A percentile compares a stretch with the other conserved stretches of the same genome.
phyloP scores from a whole-genome alignment of 225 moss, liverwort and hornwort genomes.

The Physcomitrium patens region DNA sequence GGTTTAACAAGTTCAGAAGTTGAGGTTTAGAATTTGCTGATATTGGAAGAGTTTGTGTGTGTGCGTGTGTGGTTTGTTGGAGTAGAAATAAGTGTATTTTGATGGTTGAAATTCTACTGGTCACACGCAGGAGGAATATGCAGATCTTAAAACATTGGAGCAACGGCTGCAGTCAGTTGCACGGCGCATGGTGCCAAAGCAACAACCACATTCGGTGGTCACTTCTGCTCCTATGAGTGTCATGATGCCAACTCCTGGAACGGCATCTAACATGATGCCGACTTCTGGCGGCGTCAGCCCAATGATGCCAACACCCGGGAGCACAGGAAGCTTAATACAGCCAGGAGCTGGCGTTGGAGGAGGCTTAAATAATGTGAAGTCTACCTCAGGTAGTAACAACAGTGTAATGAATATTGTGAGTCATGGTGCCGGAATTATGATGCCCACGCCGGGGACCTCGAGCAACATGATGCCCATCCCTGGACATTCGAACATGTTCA shows the following conservation, averaged over 20 bases:
- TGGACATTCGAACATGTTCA: slow-evolving; percentile 75
- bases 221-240: slow-evolving; percentile 64
- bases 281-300: slow-evolving; percentile 42
- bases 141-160: slow-evolving; percentile 80
- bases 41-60: slow-evolving; percentile 10
- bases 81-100: slow-evolving; percentile 20
- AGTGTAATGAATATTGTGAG: slow-evolving; percentile 53
- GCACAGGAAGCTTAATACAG: slow-evolving; percentile 45
- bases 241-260: slow-evolving; percentile 94
- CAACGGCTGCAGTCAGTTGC: slow-evolving; percentile 80
- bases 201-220: slow-evolving; percentile 50
- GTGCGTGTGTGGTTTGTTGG: not conserved
- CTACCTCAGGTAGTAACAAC: slow-evolving; percentile 63
- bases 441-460: slow-evolving; percentile 74
- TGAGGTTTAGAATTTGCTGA: slow-evolving; percentile 19
- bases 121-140: slow-evolving; percentile 82
- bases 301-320: slow-evolving; percentile 62
- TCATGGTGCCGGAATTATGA: slow-evolving; percentile 72
- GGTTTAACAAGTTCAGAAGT: not conserved
- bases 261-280: slow-evolving; percentile 70
- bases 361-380: slow-evolving; percentile 53
- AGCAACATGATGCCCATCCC: slow-evolving; percentile 76
- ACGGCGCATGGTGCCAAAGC: slow-evolving; percentile 72
- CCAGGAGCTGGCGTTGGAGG: slow-evolving; percentile 53
- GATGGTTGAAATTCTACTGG: slow-evolving; percentile 29